phyloP scores from a whole-genome alignment of 1,284 basidiomycete genomes.

The Rhodotorula sp. region DNA sequence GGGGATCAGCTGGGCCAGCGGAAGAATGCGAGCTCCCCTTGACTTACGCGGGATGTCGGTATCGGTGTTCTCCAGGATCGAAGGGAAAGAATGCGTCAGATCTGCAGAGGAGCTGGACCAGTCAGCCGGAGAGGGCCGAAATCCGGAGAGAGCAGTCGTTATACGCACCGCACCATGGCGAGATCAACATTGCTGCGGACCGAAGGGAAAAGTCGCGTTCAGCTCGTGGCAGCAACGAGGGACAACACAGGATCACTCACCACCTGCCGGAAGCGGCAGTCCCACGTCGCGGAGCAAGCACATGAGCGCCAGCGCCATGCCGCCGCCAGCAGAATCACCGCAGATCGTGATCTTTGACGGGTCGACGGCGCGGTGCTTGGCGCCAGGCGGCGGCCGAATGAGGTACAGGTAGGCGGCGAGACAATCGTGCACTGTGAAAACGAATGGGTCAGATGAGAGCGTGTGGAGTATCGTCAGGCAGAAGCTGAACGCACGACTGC shows the following conservation, averaged over 20 bases:
- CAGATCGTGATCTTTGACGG: slow-evolving; percentile 79
- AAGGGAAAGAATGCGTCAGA: slow-evolving; percentile 90
- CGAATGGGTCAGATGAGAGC: neutral
- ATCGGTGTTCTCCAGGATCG: slow-evolving; percentile 76
- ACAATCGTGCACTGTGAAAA: slow-evolving; percentile 51
- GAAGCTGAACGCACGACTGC: slow-evolving; percentile 74
- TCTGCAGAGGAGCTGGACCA: slow-evolving; percentile 58
- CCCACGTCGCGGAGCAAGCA: slow-evolving; percentile 87
- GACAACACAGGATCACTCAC: neutral
- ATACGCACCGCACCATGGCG: slow-evolving; percentile 55
- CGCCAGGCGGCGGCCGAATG: slow-evolving; percentile 67
- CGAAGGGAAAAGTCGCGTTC: neutral
- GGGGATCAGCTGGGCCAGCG: neutral
- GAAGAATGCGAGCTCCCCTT: neutral
- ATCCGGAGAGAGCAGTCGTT: slow-evolving; percentile 40
- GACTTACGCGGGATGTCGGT: slow-evolving; percentile 64
- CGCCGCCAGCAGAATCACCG: slow-evolving; percentile 94
- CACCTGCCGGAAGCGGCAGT: slow-evolving; percentile 80
- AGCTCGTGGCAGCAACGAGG: neutral
- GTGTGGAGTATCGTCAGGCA: slow-evolving; percentile 52
- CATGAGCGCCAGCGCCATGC: slow-evolving; percentile 76
- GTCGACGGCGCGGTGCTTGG: slow-evolving; percentile 73
- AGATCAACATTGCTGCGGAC: slow-evolving; percentile 63
- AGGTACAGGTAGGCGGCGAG: slow-evolving; percentile 62
- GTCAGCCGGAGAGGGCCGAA: slow-evolving; percentile 55